Percentiles rank a stretch among this genome's conserved stretches.
Evolutionary conservation across 2,329 filamentous ascomycete species (phyloP).

Genomic region (Epichloe sp.): DNA sequence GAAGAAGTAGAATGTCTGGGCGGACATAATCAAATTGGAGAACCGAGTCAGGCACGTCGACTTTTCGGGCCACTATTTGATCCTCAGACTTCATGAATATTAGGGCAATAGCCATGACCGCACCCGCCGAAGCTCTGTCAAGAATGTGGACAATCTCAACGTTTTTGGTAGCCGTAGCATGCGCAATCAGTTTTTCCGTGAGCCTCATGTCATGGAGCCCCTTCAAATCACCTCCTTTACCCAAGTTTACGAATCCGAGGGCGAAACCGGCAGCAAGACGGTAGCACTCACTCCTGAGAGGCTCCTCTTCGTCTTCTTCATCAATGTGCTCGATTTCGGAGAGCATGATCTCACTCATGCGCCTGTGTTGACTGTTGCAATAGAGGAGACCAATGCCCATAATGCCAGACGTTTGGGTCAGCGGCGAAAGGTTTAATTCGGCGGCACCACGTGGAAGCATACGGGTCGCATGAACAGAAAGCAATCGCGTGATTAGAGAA

Average conservation of each 20-base stretch:
- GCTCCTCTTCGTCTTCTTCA: slow-evolving; percentile 67
- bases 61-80: slow-evolving; percentile 71
- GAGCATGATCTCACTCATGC: slow-evolving; percentile 98
- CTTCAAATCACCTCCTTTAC: slow-evolving; percentile 74
- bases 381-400: slow-evolving; percentile 96
- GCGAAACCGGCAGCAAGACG: slow-evolving; percentile 87
- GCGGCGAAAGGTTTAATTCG: slow-evolving; percentile 81
- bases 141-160: slow-evolving; percentile 86
- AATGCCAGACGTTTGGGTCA: slow-evolving; percentile 90
- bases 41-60: slow-evolving; percentile 81
- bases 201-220: slow-evolving; percentile 90
- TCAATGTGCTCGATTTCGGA: slow-evolving; percentile 90
- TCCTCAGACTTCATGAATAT: slow-evolving; percentile 98
- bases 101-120: slow-evolving; percentile 75
- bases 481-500: slow-evolving; percentile 76
- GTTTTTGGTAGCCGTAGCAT: slow-evolving; percentile 81
- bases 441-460: slow-evolving; percentile 88
- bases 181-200: slow-evolving; percentile 71
- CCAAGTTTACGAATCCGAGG: slow-evolving; percentile 86
- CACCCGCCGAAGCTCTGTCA: slow-evolving; percentile 86
- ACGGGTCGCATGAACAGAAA: slow-evolving; percentile 91
- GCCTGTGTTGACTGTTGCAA: slow-evolving; percentile 86
- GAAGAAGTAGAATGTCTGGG: slow-evolving; percentile 80
- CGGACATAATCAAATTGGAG: slow-evolving; percentile 92
- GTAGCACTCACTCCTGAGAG: slow-evolving; percentile 87